phyloP scores from a whole-genome alignment of 139 green algal genomes.

The Chlorella vulgaris region DNA sequence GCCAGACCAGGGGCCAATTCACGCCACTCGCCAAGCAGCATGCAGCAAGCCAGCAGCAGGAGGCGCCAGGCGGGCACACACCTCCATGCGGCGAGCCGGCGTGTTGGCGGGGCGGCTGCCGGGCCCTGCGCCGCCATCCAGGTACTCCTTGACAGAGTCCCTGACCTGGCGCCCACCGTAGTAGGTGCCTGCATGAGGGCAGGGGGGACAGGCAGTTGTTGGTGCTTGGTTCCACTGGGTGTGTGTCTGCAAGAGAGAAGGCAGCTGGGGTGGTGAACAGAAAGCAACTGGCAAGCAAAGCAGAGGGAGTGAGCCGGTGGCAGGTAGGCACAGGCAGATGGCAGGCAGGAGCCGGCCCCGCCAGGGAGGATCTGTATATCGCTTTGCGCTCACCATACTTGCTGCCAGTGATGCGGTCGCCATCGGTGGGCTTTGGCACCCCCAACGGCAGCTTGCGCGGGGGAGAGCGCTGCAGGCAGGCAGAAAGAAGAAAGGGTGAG shows the following conservation, averaged over 20 bases:
- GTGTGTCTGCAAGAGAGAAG: background rate
- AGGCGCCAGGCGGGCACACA: background rate
- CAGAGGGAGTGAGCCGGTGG: background rate
- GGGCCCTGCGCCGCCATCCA: slow-evolving; percentile 11
- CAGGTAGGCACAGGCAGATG: background rate
- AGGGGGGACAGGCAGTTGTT: background rate
- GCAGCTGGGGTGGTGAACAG: too few species aligned
- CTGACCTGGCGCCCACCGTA: slow-evolving; percentile 39
- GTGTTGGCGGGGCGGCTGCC: background rate
- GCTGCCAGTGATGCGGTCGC: slow-evolving; percentile 17
- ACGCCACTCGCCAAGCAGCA: too few species aligned
- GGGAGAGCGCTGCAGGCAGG: slow-evolving; percentile 7
- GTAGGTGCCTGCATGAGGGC: slow-evolving; percentile 34
- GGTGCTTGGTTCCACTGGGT: background rate
- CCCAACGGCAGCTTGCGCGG: slow-evolving; percentile 15
- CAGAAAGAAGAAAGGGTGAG: background rate
- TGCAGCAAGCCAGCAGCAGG: too few species aligned
- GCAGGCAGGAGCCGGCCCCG: too few species aligned
- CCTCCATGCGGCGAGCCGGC: slow-evolving; percentile 4
- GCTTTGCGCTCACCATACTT: slow-evolving; percentile 19
- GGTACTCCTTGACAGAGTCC: slow-evolving; percentile 36
- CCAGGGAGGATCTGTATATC: too few species aligned
- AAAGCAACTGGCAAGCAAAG: background rate
- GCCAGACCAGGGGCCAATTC: too few species aligned
- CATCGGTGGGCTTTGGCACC: background rate